Conservation (phyloP, 73 alveolate species). For the Paramecium caudatum region DNA sequence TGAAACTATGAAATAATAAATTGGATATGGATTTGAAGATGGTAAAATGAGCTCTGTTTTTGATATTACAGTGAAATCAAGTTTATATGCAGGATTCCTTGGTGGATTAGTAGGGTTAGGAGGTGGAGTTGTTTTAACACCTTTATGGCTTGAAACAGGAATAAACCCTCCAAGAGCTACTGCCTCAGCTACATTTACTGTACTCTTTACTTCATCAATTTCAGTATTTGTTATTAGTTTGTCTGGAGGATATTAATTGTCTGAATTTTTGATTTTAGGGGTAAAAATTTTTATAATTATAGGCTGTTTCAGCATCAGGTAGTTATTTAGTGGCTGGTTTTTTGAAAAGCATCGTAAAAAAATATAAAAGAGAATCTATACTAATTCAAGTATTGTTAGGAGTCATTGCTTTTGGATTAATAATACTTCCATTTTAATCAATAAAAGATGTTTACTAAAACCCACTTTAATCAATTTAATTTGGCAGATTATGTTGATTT, state of each 20-base stretch:
- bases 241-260: constrained; percentile 27
- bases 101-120: constrained; percentile 91
- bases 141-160: constrained; percentile 86
- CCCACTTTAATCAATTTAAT: constrained; percentile 5
- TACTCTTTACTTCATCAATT: constrained; percentile 81
- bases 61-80: constrained; percentile 51
- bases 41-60: constrained; percentile 53
- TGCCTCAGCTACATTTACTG: constrained; percentile 88
- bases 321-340: constrained; percentile 60
- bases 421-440: constrained; percentile 51
- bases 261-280: constrained; percentile 4
- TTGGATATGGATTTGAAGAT: constrained; percentile 33
- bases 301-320: constrained; percentile 40
- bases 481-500: constrained; percentile 48
- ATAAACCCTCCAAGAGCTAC: constrained; percentile 88
- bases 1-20: background rate
- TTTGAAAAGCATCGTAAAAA: background rate
- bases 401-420: constrained; percentile 45
- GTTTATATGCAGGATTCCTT: constrained; percentile 57
- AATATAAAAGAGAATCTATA: constrained; percentile 51
- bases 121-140: constrained; percentile 91
- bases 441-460: constrained; percentile 35
- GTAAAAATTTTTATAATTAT: background rate
- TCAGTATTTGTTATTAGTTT: constrained; percentile 56
- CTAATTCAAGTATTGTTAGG: constrained; percentile 32